Conservation (phyloP, 257 asterid species). For the Rubia yunnanensis region DNA sequence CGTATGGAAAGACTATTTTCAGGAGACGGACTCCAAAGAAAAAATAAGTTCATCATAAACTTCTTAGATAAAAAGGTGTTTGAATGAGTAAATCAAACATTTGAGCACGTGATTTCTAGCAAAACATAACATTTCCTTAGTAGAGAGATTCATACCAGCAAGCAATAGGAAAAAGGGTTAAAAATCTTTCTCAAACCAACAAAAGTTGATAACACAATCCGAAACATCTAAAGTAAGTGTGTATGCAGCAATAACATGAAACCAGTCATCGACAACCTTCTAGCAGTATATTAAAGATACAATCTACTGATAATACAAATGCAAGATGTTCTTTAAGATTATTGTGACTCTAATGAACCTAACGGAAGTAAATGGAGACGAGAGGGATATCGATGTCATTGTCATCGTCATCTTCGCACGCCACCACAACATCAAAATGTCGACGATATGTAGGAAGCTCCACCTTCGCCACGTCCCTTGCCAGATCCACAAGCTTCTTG, state of each 20-base stretch:
- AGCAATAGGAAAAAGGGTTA: no score
- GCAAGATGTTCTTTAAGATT: not conserved
- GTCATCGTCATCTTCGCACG: constrained; percentile 86
- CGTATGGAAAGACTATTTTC: no score
- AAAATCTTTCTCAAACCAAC: not conserved
- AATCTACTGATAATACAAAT: not conserved
- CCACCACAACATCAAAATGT: constrained; percentile 73
- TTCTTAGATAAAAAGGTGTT: no score
- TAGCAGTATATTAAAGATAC: not conserved
- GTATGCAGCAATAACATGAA: not conserved
- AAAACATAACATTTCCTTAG: no score
- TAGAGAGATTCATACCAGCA: no score
- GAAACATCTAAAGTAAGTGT: not conserved
- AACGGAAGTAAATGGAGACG: constrained; percentile 60
- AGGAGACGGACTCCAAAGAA: no score
- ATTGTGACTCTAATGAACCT: constrained; percentile 2
- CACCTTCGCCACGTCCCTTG: constrained; percentile 64
- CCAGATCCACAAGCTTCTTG: constrained; percentile 56
- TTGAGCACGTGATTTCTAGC: no score
- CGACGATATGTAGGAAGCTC: constrained; percentile 61
- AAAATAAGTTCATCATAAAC: no score
- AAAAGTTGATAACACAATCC: not conserved
- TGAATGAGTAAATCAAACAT: no score
- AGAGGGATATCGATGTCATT: constrained; percentile 82
- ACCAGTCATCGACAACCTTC: no score